Base-by-base conservation (phyloP, 148 eudicot species). In the Rhododendron ovatum region DNA sequence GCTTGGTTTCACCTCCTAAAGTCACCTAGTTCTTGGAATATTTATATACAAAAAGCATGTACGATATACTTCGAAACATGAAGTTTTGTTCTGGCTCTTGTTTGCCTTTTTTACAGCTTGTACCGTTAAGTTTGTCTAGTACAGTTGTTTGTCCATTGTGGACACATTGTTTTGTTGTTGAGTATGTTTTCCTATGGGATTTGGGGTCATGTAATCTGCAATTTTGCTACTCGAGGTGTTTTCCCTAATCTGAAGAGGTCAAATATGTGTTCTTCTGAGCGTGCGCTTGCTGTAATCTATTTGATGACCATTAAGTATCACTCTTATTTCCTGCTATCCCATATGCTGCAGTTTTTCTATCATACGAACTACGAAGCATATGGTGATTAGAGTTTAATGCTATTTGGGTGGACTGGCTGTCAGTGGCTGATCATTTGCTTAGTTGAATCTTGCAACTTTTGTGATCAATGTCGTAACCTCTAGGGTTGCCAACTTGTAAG, bases 1-100 rank as follows among this genome's bases (percentile, higher is more conserved):
- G 84, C 43, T 78, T 33, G 88, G 86, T 45, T 65, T 79, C 37
- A 55, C 50, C 82, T 26, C 24, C 47, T 41, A 47, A 51, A 65
- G 57, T 26, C 30, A n/a, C 41, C 78, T 78, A 11, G 63, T 51
- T 84, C 22, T 73, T 48, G 67, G n/a, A 75, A 22, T 83, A 33
- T 50, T 51, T 15, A 35, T 50, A 20, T 35, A 33, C 80, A 71
- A 20, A 17, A 71, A 20, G 6, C 35, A 18, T 37, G 24, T 76
- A 37, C n/a, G 9, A 74, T 74, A 76, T 76, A 39, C 80, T 41
- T 39, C 4, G 5, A 22, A 37, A 26, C 50, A 76, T 37, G 50
- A 76, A 39, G 24, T 37, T 18, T 76, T 76, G n/a, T 18, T 8
- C 20, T 22, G 4, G 80, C 48, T 17, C 41, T 20, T 37, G 5